Evolutionary conservation across 306 rosid genomes (phyloP), one percentile per base, ranked within the genome.

Genomic region (Gynostemma pentaphyllum): DNA sequence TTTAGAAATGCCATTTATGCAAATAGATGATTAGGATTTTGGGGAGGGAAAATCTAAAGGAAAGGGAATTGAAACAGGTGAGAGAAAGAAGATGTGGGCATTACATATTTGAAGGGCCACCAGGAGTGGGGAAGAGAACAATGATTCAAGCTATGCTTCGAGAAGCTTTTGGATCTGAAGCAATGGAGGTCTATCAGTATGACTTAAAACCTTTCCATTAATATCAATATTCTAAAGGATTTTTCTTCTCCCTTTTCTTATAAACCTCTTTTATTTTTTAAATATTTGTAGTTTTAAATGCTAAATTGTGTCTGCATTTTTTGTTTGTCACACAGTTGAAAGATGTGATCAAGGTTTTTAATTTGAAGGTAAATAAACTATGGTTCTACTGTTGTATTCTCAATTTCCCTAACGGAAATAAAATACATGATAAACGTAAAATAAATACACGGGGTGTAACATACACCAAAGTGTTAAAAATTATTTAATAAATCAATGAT

Each of bases 101-200:
- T 77, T 72, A 83, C 62, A 87, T 90, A 69, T 87, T 90, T 50
- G 86, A 87, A 78, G 97, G 96, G n/a, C 84, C 89, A 5, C 73
- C 86, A 0, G 85, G 89, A 1, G 88, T 70, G 0, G 97, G 97
- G 49, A 90, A 85, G 77, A 83, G 87, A 68, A 81, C 96, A n/a
- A 87, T 90, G 91, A 87, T 90, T 46, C 61, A 83, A 54, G 95
- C 91, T 39, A 77, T 87, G 86, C 83, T 90, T 54, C 78, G 97
- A 61, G 81, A 85, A 72, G 81, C 68, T 40, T 87, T 81, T 64
- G 95, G 95, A 22, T 41, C 59, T 3, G 68, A 83, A 19, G 37
- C 51, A 29, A 40, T 87, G 39, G 49, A 76, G 73, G 97, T 90
- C 81, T 4, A 5, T 34, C 51, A 40, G 67, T 13, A 46, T 22